These are phyloP conservation scores for Termitomyces sp. DNA, from an alignment of 768 basidiomycete species.

Conservation along the genomic window DNA sequence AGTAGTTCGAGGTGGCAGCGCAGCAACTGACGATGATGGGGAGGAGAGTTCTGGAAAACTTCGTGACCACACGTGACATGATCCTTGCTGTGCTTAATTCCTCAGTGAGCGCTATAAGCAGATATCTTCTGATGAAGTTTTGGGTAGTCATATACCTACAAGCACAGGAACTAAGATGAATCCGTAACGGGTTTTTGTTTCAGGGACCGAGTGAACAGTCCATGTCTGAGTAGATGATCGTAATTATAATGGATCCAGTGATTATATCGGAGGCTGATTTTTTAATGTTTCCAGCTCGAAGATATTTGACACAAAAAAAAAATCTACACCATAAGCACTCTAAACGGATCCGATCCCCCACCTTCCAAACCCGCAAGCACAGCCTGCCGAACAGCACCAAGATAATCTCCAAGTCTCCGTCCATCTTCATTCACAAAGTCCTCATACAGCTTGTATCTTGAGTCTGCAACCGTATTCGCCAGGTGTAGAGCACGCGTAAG, in stretches of 20 bases:
- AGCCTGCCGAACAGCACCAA: constrained; percentile 67
- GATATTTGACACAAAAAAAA: neutral
- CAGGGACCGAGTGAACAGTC: no score
- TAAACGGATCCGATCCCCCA: constrained; percentile 76
- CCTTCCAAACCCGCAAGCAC: constrained; percentile 66
- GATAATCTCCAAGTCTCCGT: constrained; percentile 63
- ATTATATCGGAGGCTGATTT: no score
- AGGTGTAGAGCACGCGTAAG: constrained; percentile 71
- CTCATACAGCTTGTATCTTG: constrained; percentile 78
- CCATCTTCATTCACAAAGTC: constrained; percentile 71
- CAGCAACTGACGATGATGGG: neutral
- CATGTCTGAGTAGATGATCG: no score
- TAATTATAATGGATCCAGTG: no score
- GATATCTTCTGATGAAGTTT: no score
- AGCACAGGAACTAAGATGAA: no score
- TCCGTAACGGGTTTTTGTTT: no score
- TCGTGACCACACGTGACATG: neutral
- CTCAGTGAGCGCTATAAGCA: no score
- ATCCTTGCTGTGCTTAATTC: neutral
- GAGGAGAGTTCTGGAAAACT: neutral
- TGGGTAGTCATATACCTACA: no score
- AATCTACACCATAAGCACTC: constrained; percentile 23
- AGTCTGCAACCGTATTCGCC: constrained; percentile 84
- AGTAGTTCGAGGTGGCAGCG: neutral
- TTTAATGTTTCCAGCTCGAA: no score